Base-by-base conservation (phyloP, 306 rosid genomes). In the Lablab purpureus region DNA sequence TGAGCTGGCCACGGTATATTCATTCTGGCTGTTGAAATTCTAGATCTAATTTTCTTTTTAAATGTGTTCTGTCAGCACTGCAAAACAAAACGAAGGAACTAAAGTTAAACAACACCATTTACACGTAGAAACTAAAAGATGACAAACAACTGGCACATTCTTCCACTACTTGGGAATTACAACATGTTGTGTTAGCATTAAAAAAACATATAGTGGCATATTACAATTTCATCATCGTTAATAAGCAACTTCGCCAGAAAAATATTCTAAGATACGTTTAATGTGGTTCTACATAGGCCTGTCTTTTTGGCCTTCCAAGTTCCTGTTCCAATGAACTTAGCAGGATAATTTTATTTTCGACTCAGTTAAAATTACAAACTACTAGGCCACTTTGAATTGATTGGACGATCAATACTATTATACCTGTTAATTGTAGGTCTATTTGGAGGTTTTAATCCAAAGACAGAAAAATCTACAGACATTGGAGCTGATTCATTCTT, bases 401-500 rank as follows among this genome's bases (percentile, higher is more conserved):
- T 19, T 49, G 17, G 69, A 69, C 19, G 13, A 32, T 10, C 56
- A 30, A 54, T 41, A 45, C 30, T 47, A 27, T 4, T 46, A 73
- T 84, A 93, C 98, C 98, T 93, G 86, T 88, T 91, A 73, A 93
- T 89, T 22, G 98, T 93, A 74, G 98, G 98, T 77, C 97, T 91
- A 83, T 84, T 90, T 36, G 97, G 94, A 82, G 98, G 91, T 76
- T 91, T 88, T 55, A 89, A 81, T 27, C 91, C 97, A 88, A 91
- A 93, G 67, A 91, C 68, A 67, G 98, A 93, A 83, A 93, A 93
- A 85, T 93, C 97, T 17, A 93, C 80, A n/a, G 98, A 91, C 88
- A 87, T 86, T 11, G 94, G 86, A 21, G 88, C 87, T 4, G 83
- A 81, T 65, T 85, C 97, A 83, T 84, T 91, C 88, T 86, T 84